Evolutionary conservation across 2,329 filamentous ascomycete genomes (phyloP).

Genomic region (Alternaria triticina): DNA sequence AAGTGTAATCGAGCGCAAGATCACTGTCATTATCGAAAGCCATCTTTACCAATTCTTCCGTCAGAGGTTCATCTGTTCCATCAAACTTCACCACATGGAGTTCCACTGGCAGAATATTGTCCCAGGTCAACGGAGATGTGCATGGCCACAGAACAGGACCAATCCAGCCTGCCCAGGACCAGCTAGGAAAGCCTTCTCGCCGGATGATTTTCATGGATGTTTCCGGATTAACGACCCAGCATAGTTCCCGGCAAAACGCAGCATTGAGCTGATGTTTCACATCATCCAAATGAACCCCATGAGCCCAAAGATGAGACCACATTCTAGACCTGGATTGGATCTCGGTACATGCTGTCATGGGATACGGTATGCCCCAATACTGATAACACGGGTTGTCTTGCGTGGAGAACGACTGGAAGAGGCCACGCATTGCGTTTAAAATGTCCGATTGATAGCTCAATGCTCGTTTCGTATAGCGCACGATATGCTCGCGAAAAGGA

Average conservation of each 20-base stretch:
- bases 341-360: neutral
- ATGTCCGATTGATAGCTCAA: neutral
- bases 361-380: neutral
- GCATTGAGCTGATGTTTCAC: neutral
- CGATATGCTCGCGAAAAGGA: neutral
- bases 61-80: neutral
- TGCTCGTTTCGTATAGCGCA: neutral
- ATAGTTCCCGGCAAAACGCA: neutral
- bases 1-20: neutral
- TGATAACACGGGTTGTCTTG: neutral
- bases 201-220: neutral
- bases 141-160: neutral
- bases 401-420: neutral
- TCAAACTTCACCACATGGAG: neutral
- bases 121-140: neutral
- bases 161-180: conserved; percentile 2
- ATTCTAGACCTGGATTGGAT: neutral
- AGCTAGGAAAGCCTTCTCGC: neutral
- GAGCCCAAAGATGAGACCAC: neutral
- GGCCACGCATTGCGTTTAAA: neutral
- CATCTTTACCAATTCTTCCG: neutral
- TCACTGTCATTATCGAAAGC: neutral
- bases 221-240: neutral
- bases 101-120: neutral
- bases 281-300: neutral